Conservation (phyloP, 169 alveolate species). For the Perkinsus chesapeaki region DNA sequence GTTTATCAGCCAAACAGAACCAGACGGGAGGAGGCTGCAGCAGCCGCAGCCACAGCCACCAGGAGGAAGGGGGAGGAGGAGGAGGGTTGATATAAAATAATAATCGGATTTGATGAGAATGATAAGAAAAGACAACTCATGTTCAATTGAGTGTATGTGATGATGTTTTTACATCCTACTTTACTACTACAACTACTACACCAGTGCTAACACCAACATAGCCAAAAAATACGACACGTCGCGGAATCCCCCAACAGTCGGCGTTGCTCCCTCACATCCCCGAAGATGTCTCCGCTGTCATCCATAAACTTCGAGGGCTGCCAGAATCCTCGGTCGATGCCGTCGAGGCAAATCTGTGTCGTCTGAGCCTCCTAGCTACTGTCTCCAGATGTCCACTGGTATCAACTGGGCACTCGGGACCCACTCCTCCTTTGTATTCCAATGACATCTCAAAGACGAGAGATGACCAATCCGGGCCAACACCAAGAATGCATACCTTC, state of each 20-base stretch:
- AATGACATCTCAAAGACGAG: not conserved
- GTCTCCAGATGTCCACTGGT: not conserved
- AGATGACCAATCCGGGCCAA: not conserved
- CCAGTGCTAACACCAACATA: no score
- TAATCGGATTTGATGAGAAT: no score
- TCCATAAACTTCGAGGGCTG: not conserved
- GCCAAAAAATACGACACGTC: no score
- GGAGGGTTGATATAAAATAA: no score
- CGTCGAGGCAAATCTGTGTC: not conserved
- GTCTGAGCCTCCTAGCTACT: not conserved
- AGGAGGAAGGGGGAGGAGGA: no score
- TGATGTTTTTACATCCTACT: not conserved
- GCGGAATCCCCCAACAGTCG: no score
- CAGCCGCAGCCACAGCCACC: not conserved
- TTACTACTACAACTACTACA: not conserved
- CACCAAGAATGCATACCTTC: not conserved
- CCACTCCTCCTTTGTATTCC: not conserved
- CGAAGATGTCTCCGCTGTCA: not conserved
- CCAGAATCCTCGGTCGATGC: not conserved
- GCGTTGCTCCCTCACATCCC: no score
- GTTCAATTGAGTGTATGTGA: not conserved
- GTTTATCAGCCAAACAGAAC: no score
- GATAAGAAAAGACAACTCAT: not conserved
- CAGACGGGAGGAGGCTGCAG: no score
- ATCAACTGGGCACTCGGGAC: not conserved